These are phyloP conservation scores for Colletotrichum destructivum DNA, from an alignment of 2,329 filamentous ascomycete genomes.

Conservation along the genomic window DNA sequence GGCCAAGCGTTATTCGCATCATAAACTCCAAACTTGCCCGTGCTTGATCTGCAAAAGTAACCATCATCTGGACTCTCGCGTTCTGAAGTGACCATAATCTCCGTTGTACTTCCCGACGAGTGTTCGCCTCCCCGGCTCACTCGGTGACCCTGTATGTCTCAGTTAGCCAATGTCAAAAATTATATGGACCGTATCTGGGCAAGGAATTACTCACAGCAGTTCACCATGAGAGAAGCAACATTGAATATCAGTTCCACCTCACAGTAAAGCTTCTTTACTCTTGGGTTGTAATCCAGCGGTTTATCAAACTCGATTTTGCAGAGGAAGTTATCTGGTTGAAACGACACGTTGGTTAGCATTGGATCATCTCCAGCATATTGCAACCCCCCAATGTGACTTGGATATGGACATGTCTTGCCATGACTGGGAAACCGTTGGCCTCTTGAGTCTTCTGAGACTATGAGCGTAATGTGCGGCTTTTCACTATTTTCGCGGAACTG, in stretches of 20 bases:
- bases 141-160: slow-evolving; percentile 8
- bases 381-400: background rate
- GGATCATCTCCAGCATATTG: background rate
- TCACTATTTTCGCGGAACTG: slow-evolving; percentile 8
- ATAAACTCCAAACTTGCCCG: background rate
- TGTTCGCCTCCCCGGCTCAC: background rate
- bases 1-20: too few species aligned
- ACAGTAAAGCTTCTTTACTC: slow-evolving; percentile 1
- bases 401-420: background rate
- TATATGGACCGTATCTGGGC: background rate
- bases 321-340: background rate
- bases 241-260: slow-evolving; percentile 15
- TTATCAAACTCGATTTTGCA: slow-evolving; percentile 6
- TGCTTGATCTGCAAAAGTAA: background rate
- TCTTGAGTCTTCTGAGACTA: slow-evolving; percentile 13
- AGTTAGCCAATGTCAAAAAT: background rate
- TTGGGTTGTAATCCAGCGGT: slow-evolving; percentile 7
- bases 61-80: slow-evolving; percentile 1
- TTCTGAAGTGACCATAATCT: slow-evolving; percentile 6
- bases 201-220: slow-evolving; percentile 11
- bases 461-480: slow-evolving; percentile 12
- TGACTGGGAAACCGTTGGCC: slow-evolving; percentile 5
- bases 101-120: slow-evolving; percentile 13
- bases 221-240: slow-evolving; percentile 2
- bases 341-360: too few species aligned